Evolutionary conservation across 2,329 filamentous ascomycete genomes (phyloP).

Genomic region (Xylariaceae sp.): DNA sequence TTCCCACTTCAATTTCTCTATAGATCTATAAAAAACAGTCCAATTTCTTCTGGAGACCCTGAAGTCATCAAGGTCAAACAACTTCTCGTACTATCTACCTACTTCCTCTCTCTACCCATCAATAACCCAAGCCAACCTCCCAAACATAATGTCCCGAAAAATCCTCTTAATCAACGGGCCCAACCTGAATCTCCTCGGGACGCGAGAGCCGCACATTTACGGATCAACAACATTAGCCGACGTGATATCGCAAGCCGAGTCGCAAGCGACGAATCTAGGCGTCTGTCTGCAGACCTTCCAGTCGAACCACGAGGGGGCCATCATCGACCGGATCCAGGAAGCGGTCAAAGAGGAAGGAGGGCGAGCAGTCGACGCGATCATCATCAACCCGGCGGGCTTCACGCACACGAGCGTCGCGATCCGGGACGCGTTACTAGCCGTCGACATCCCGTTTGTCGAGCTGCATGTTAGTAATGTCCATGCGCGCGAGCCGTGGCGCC

Average conservation of each 20-base stretch:
- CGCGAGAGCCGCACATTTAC: conserved; percentile 76
- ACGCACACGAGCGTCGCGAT: conserved; percentile 80
- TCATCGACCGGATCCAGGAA: conserved; percentile 76
- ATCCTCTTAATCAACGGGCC: conserved; percentile 83
- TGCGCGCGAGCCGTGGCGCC: conserved; percentile 70
- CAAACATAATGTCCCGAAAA: conserved; percentile 36
- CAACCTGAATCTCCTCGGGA: conserved; percentile 81
- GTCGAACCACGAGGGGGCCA: conserved; percentile 78
- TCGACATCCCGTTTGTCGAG: conserved; percentile 77
- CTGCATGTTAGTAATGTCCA: conserved; percentile 81
- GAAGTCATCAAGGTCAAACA: too few relatives aligned
- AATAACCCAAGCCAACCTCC: too few relatives aligned
- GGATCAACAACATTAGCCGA: conserved; percentile 72
- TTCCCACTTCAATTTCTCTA: too few relatives aligned
- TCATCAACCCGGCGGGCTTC: conserved; percentile 79
- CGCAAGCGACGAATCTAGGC: conserved; percentile 57
- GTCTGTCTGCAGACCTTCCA: conserved; percentile 67
- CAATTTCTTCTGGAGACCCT: too few relatives aligned
- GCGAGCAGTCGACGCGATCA: conserved; percentile 70
- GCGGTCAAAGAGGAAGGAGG: conserved; percentile 59
- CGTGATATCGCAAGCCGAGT: conserved; percentile 57
- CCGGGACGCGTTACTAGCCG: conserved; percentile 74
- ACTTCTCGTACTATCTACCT: too few relatives aligned
- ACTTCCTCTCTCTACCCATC: too few relatives aligned
- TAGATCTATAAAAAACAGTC: too few relatives aligned